phyloP scores from a whole-genome alignment of 2,329 filamentous ascomycete species.

The Cladosporium velox region DNA sequence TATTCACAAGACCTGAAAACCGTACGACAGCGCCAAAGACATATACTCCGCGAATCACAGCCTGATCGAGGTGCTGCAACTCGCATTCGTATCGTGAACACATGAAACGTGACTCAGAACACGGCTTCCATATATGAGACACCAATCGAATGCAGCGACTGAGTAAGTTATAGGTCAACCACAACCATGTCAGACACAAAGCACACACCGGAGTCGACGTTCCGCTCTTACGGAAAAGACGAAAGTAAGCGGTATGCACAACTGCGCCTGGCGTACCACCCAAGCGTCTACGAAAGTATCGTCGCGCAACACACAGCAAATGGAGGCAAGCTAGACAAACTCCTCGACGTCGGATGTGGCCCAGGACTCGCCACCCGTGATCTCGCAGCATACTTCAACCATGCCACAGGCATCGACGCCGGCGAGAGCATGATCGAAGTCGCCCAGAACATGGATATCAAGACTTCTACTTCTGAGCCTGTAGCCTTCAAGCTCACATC shows the following conservation, averaged over 20 bases:
- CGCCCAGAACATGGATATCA: background rate
- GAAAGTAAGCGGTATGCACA: constrained; percentile 5
- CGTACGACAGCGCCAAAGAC: background rate
- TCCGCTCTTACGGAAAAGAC: background rate
- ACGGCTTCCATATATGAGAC: background rate
- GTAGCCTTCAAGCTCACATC: constrained; percentile 23
- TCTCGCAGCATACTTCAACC: constrained; percentile 50
- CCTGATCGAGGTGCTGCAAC: background rate
- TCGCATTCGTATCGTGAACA: background rate
- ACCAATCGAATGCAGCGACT: background rate
- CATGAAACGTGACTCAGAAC: background rate
- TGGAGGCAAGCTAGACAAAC: constrained; percentile 49
- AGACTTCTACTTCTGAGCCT: constrained; percentile 1
- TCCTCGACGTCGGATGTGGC: constrained; percentile 59
- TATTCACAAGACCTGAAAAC: background rate
- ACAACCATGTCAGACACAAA: constrained; percentile 1
- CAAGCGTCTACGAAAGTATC: constrained; percentile 51
- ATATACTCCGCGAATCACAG: background rate
- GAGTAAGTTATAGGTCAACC: background rate
- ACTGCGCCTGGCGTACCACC: constrained; percentile 43
- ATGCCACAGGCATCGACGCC: constrained; percentile 55
- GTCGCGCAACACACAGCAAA: constrained; percentile 50
- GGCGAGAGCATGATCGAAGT: constrained; percentile 56
- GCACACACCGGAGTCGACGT: background rate
- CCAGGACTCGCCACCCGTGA: constrained; percentile 53